Conservation (phyloP, 768 basidiomycete species). For the Kwoniella botswanensis region DNA sequence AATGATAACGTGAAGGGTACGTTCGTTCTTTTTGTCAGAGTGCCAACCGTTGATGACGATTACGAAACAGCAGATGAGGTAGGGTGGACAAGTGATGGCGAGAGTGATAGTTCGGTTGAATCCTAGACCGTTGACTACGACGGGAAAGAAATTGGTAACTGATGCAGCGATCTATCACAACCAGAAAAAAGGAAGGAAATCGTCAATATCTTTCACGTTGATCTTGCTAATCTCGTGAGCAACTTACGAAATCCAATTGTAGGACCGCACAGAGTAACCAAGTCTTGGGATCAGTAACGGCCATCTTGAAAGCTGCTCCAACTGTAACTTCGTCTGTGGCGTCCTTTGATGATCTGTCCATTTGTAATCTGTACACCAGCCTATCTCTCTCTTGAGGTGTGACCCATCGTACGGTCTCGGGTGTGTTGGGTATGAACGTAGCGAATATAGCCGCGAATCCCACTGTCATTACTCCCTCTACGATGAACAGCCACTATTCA, state of each 20-base stretch:
- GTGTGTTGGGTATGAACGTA: constrained; percentile 70
- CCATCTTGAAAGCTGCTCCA: constrained; percentile 41
- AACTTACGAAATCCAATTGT: constrained; percentile 1
- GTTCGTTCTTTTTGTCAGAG: constrained; percentile 47
- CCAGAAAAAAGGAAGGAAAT: neutral
- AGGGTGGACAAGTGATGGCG: constrained; percentile 52
- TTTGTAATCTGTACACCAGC: constrained; percentile 43
- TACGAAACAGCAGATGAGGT: constrained; percentile 49
- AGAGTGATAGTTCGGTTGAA: constrained; percentile 48
- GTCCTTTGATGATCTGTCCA: constrained; percentile 49
- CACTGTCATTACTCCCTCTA: constrained; percentile 21
- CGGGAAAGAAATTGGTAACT: constrained; percentile 56
- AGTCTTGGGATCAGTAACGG: constrained; percentile 49
- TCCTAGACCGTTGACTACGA: constrained; percentile 42
- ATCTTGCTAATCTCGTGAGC: too few species aligned
- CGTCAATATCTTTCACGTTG: too few species aligned
- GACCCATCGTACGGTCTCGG: constrained; percentile 75
- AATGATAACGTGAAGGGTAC: constrained; percentile 33
- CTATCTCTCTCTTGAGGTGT: constrained; percentile 40
- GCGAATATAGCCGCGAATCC: constrained; percentile 31
- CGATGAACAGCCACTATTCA: constrained; percentile 46
- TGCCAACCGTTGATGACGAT: constrained; percentile 52
- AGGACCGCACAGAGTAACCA: constrained; percentile 28
- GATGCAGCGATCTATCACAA: constrained; percentile 43
- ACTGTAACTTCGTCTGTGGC: constrained; percentile 36